phyloP scores from a whole-genome alignment of 2,329 filamentous ascomycete genomes.

The Apiospora pterosperma region DNA sequence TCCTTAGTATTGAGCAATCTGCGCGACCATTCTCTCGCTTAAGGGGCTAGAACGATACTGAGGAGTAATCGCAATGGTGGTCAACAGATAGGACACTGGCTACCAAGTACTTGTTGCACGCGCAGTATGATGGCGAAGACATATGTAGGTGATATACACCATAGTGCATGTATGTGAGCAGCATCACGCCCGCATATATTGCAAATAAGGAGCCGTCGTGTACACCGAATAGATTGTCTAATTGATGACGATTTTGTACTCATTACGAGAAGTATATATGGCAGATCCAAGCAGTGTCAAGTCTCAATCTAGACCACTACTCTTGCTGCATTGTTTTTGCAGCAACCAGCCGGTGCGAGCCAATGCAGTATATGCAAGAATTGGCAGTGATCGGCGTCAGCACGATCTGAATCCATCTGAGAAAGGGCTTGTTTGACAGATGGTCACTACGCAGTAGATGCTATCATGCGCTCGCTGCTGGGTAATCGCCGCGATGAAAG shows the following conservation, averaged over 20 bases:
- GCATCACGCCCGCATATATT: neutral
- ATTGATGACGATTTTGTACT: neutral
- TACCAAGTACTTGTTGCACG: neutral
- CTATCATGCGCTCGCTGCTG: too few relatives aligned
- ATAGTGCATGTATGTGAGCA: neutral
- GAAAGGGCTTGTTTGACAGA: neutral
- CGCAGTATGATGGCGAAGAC: neutral
- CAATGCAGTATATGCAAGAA: neutral
- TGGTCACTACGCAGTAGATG: too few relatives aligned
- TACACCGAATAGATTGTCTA: too few relatives aligned
- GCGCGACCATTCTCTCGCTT: neutral
- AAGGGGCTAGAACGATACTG: neutral
- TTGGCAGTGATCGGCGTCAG: neutral
- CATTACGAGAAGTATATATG: neutral
- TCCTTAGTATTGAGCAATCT: neutral
- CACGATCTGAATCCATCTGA: neutral
- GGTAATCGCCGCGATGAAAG: neutral
- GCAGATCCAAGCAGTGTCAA: neutral
- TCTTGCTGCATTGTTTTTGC: neutral
- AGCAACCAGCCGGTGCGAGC: neutral
- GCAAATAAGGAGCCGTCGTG: neutral
- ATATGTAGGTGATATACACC: neutral
- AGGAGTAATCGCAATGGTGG: neutral
- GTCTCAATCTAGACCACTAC: neutral
- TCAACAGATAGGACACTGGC: neutral